Base-by-base conservation (phyloP, 345 rosid genomes). In the Salix suchowensis region DNA sequence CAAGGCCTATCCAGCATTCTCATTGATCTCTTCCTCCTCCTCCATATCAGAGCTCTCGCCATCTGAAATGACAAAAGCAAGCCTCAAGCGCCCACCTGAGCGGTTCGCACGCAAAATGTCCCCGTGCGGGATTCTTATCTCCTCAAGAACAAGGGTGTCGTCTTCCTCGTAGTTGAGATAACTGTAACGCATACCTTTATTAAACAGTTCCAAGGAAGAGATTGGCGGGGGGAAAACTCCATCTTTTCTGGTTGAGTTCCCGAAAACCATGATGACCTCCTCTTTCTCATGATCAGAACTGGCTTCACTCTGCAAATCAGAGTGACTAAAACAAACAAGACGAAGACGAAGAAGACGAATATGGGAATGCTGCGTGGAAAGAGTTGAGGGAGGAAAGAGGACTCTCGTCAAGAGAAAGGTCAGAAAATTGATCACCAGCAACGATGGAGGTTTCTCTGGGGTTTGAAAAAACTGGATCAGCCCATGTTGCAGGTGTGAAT, bases 91-190 rank as follows among this genome's bases (percentile, higher is more conserved):
- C 34, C 78, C 78, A 2, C 58, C 72, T 23, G 18, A n/a, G 28
- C 78, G 67, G 4, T 26, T 11, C 67, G 71, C 71, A 14, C 32
- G 78, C 36, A 75, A 24, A 5, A 75, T 66, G n/a, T 75, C 78
- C 23, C 72, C n/a, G 0, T 28, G 32, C 0, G 72, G 78, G 48
- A 75, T 67, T 7, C 13, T 66, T 50, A 75, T 50, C 36, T 75
- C 65, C 60, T 75, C 78, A 4, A 75, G n/a, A 36, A 37, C 50
- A 24, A 72, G 40, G 36, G 52, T 60, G 3, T n/a, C 71, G 16
- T 23, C 18, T 2, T 65, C 50, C 15, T 34, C 36, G 6, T 21
- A 66, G 23, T 19, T 32, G 15, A 67, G 34, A 24, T 66, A 75
- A 15, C 46, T 34, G 11, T n/a, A 75, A 34, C 24, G 72, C 52